A percentile compares a stretch with the other conserved stretches of the same genome.
phyloP scores from a whole-genome alignment of 2,329 filamentous ascomycete species.

The Botrytis elliptica region DNA sequence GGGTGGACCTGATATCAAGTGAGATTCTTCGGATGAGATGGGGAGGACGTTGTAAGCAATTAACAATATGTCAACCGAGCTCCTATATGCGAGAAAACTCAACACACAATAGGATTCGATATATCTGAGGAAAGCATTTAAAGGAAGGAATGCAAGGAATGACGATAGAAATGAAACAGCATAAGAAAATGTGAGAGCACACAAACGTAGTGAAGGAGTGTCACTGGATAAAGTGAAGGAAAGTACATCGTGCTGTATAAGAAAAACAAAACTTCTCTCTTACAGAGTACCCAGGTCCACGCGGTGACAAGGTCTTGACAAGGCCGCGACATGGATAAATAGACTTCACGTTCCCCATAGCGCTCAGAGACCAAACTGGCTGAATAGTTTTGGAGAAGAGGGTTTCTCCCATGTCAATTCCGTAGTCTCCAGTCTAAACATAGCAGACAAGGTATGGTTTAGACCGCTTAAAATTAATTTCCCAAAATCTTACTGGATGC shows the following conservation, averaged over 20 bases:
- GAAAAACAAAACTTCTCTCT: constrained; percentile 17
- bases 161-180: constrained; percentile 4
- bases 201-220: constrained; percentile 11
- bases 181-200: constrained; percentile 12
- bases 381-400: constrained; percentile 9
- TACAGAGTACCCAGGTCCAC: background rate
- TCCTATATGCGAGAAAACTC: background rate
- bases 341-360: constrained; percentile 17
- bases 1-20: background rate
- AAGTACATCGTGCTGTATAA: constrained; percentile 1
- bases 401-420: constrained; percentile 13
- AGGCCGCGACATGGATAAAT: constrained; percentile 13
- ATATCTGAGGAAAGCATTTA: background rate
- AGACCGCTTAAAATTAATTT: constrained; percentile 14
- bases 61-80: constrained; percentile 5
- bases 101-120: background rate
- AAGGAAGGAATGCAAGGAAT: constrained; percentile 8
- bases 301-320: constrained; percentile 12
- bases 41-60: constrained; percentile 10
- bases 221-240: constrained; percentile 8
- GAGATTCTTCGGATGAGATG: constrained; percentile 9
- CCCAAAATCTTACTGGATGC: constrained; percentile 9
- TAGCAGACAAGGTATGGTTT: constrained; percentile 12
- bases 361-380: constrained; percentile 12
- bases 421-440: constrained; percentile 6